These are phyloP conservation scores for Cytospora paraplurivora DNA, from an alignment of 2,329 filamentous ascomycete genomes.

Conservation along the genomic window DNA sequence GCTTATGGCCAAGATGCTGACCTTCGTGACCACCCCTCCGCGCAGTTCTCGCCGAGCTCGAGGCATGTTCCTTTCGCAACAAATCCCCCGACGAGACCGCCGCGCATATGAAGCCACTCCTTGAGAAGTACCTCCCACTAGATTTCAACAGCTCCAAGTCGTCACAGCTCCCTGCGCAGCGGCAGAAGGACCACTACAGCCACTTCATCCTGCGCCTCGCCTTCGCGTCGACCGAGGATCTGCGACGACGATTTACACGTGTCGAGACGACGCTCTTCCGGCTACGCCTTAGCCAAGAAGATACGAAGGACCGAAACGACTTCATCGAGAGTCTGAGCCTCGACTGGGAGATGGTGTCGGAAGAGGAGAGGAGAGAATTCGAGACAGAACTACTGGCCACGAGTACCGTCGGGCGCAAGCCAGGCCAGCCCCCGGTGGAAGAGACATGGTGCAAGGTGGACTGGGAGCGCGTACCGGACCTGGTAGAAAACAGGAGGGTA, in stretches of 20 bases:
- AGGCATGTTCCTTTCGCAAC: constrained; percentile 95
- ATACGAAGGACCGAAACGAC: constrained; percentile 67
- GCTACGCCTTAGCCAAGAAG: constrained; percentile 77
- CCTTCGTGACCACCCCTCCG: not conserved
- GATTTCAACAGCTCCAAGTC: constrained; percentile 70
- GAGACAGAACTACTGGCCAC: constrained; percentile 62
- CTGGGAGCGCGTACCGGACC: constrained; percentile 88
- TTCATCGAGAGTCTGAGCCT: constrained; percentile 80
- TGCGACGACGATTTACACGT: constrained; percentile 81
- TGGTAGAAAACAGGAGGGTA: constrained; percentile 79
- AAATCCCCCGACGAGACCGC: constrained; percentile 79
- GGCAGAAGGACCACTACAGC: constrained; percentile 95
- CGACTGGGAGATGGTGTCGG: constrained; percentile 80
- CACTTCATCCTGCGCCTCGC: constrained; percentile 96
- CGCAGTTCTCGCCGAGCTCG: constrained; percentile 80
- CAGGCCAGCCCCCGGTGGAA: constrained; percentile 54
- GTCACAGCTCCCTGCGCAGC: constrained; percentile 65
- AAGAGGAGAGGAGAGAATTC: constrained; percentile 73
- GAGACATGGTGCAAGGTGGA: constrained; percentile 96
- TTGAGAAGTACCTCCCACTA: constrained; percentile 85
- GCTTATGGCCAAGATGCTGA: constrained; percentile 25
- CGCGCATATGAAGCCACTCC: constrained; percentile 78
- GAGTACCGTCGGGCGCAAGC: constrained; percentile 43
- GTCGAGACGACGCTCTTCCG: constrained; percentile 90
- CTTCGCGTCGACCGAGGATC: constrained; percentile 87